A percentile compares a stretch with the other conserved stretches of the same genome.
Evolutionary conservation across 1,139 yeast species (phyloP).

Genomic region (Keqinozyma sinolaborantium): DNA sequence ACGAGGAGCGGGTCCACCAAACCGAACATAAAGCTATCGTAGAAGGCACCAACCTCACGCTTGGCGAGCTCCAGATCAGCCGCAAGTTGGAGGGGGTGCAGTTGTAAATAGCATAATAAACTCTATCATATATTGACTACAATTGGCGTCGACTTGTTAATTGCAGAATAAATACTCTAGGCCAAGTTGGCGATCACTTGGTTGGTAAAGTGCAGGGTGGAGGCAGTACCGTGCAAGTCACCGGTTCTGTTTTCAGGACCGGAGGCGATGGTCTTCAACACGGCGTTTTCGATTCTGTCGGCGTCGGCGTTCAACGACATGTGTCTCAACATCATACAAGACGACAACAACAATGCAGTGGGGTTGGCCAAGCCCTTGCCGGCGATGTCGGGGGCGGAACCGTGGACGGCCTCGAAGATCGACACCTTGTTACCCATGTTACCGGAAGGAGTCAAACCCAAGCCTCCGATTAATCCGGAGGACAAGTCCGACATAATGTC

Average conservation of each 20-base stretch:
- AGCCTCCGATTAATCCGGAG: slow-evolving; percentile 96
- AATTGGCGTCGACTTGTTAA: not conserved
- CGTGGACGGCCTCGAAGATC: slow-evolving; percentile 98
- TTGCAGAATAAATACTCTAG: slow-evolving; percentile 10
- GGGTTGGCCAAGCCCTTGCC: slow-evolving; percentile 99
- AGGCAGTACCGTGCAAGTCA: slow-evolving; percentile 91
- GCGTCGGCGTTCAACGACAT: slow-evolving; percentile 85
- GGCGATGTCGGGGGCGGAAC: slow-evolving; percentile 96
- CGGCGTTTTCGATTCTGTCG: slow-evolving; percentile 82
- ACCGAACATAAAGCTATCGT: slow-evolving; percentile 89
- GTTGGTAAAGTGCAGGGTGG: slow-evolving; percentile 85
- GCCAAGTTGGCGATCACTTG: slow-evolving; percentile 50
- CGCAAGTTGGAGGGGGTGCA: not conserved
- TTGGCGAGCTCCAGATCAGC: slow-evolving; percentile 39
- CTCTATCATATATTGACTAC: not conserved
- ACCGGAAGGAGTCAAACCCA: slow-evolving; percentile 98
- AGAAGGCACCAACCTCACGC: slow-evolving; percentile 72
- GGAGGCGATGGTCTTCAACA: slow-evolving; percentile 87
- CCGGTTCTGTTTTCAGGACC: slow-evolving; percentile 92
- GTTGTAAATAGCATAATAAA: no score
- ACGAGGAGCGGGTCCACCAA: slow-evolving; percentile 80
- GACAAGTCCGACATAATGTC: slow-evolving; percentile 97
- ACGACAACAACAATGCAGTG: slow-evolving; percentile 91
- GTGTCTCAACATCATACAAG: slow-evolving; percentile 99
- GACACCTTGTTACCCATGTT: slow-evolving; percentile 98